phyloP scores from a whole-genome alignment of 148 eudicot species.

The Rhododendron kiyosumense region DNA sequence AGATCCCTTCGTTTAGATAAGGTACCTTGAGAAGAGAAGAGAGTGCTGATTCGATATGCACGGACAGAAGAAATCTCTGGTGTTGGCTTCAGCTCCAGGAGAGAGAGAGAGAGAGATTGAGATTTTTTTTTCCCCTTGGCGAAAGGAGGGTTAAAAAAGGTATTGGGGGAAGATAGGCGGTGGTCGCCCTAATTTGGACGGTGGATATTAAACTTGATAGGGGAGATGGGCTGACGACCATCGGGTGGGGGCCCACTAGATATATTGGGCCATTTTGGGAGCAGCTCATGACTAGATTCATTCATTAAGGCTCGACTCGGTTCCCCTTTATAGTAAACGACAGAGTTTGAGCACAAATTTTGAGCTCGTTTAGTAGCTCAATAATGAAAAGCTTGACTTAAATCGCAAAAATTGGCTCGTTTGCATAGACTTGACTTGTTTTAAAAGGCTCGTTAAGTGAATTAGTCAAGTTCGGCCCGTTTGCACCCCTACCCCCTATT shows the following conservation, averaged over 20 bases:
- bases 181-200: conserved; percentile 2
- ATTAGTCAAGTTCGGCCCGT: too few species aligned
- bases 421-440: too few species aligned
- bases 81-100: not conserved
- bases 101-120: not conserved
- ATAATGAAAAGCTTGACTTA: too few species aligned
- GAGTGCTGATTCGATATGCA: not conserved
- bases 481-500: too few species aligned
- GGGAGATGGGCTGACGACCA: not conserved
- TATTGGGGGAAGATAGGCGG: not conserved
- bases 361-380: too few species aligned
- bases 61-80: not conserved
- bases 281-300: too few species aligned
- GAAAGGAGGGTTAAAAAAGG: not conserved
- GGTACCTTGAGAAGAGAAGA: not conserved
- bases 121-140: not conserved
- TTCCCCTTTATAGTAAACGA: too few species aligned
- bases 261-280: too few species aligned
- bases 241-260: not conserved
- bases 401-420: too few species aligned
- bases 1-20: not conserved
- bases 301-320: too few species aligned
- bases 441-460: too few species aligned
- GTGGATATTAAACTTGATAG: not conserved
- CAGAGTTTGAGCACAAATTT: too few species aligned